Conservation (phyloP, 306 rosid species). For the Casuarina cunninghamiana region DNA sequence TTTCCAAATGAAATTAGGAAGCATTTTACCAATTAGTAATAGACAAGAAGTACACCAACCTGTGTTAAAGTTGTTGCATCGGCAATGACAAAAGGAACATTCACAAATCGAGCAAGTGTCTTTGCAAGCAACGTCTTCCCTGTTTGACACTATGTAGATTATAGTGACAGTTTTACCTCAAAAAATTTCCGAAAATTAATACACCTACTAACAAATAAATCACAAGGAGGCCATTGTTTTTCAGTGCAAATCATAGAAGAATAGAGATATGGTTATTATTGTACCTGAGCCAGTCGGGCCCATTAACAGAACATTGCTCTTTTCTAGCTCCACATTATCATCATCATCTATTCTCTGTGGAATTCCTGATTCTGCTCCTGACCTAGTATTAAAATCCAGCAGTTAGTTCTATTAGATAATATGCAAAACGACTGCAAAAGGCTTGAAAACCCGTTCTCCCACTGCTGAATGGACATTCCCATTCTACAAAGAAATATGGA, state of each 20-base stretch:
- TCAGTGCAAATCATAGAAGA: conserved; percentile 21
- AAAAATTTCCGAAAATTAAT: background rate
- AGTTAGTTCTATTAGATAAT: conserved; percentile 31
- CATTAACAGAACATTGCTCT: conserved; percentile 97
- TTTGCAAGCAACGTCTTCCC: conserved; percentile 98
- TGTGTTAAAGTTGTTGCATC: conserved; percentile 98
- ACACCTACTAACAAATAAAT: conserved; percentile 6
- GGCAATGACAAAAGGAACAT: conserved; percentile 94
- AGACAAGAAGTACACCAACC: conserved; percentile 46
- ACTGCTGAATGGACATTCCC: background rate
- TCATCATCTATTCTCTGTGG: conserved; percentile 58
- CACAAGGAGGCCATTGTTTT: conserved; percentile 13
- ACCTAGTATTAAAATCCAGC: conserved; percentile 49
- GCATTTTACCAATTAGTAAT: conserved; percentile 4
- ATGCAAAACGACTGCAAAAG: conserved; percentile 15
- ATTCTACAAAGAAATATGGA: background rate
- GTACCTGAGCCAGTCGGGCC: conserved; percentile 99
- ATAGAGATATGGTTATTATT: conserved; percentile 12
- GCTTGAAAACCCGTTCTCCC: conserved; percentile 12
- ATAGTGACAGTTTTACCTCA: conserved; percentile 25
- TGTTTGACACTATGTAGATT: conserved; percentile 44
- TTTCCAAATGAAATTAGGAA: conserved; percentile 16
- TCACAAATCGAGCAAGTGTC: conserved; percentile 93
- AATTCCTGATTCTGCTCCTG: conserved; percentile 53
- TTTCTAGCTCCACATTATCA: conserved; percentile 83